Conservation (phyloP, 2,329 filamentous ascomycete species). For the Pseudocercospora macadamiae region DNA sequence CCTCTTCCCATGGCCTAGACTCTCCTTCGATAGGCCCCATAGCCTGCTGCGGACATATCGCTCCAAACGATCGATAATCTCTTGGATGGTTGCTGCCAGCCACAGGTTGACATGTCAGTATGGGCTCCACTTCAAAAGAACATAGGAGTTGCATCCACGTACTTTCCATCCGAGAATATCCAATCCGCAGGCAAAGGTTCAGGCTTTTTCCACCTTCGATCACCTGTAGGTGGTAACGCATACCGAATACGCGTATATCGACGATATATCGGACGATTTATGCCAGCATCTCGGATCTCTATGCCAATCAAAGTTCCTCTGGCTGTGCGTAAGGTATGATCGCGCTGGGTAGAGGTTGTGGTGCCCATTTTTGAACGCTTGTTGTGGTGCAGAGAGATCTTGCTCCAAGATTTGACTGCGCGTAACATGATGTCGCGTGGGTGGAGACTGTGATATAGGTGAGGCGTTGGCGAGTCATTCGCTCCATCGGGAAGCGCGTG, state of each 20-base stretch:
- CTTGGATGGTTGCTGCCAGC: conserved; percentile 21
- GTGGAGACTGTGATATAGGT: neutral
- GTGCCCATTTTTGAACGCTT: conserved; percentile 12
- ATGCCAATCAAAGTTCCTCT: conserved; percentile 21
- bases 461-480: neutral
- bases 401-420: conserved; percentile 17
- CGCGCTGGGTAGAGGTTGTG: conserved; percentile 17
- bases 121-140: too few species aligned
- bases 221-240: conserved; percentile 21
- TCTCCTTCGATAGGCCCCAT: conserved; percentile 10
- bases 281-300: conserved; percentile 21
- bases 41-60: conserved; percentile 23
- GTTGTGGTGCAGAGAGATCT: conserved; percentile 5
- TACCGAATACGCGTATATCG: conserved; percentile 23
- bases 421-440: conserved; percentile 16
- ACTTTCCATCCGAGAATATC: conserved; percentile 25
- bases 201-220: conserved; percentile 24
- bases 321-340: conserved; percentile 18
- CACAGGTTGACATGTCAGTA: too few species aligned
- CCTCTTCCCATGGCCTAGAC: conserved; percentile 11
- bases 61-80: conserved; percentile 21
- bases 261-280: conserved; percentile 20
- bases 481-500: too few species aligned
- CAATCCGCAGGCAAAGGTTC: conserved; percentile 24
- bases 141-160: too few species aligned